Percentiles rank a stretch among this genome's conserved stretches.
Conservation (phyloP, 805 yeast genomes). For the Metschnikowia colocasiae region DNA sequence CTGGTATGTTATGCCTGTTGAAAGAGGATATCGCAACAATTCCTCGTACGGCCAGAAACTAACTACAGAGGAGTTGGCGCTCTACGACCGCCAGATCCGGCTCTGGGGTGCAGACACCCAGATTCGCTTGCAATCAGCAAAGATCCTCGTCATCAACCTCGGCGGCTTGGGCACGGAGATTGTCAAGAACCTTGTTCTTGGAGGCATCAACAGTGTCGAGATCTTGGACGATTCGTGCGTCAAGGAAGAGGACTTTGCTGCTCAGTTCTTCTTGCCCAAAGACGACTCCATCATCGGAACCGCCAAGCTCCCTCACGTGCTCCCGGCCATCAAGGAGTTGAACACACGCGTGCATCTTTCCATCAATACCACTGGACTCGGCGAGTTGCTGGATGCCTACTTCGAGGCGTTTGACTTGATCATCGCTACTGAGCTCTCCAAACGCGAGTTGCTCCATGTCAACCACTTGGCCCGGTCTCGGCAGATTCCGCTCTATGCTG, state of each 20-base stretch:
- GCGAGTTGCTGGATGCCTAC: constrained; percentile 29
- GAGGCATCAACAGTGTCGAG: constrained; percentile 81
- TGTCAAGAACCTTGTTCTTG: constrained; percentile 77
- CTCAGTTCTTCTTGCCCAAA: constrained; percentile 67
- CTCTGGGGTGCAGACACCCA: constrained; percentile 97
- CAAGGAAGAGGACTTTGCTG: constrained; percentile 58
- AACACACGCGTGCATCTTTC: constrained; percentile 72
- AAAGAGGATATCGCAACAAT: no score
- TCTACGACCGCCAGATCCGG: constrained; percentile 91
- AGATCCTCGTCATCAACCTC: constrained; percentile 63
- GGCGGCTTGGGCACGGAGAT: constrained; percentile 81
- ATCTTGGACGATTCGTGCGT: constrained; percentile 58
- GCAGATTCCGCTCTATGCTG: constrained; percentile 62
- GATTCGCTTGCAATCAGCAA: constrained; percentile 65
- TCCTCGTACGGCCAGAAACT: no score
- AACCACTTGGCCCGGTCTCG: constrained; percentile 55
- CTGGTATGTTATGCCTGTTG: no score
- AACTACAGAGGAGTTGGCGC: constrained; percentile 70
- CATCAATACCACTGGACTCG: constrained; percentile 29
- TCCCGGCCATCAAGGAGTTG: constrained; percentile 59
- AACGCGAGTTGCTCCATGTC: constrained; percentile 40
- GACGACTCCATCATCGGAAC: constrained; percentile 54
- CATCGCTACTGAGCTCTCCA: constrained; percentile 64
- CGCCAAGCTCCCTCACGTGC: constrained; percentile 51
- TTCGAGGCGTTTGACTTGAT: constrained; percentile 62